Evolutionary conservation across 2,329 filamentous ascomycete species (phyloP).

Genomic region (Pezicula neosporulosa): DNA sequence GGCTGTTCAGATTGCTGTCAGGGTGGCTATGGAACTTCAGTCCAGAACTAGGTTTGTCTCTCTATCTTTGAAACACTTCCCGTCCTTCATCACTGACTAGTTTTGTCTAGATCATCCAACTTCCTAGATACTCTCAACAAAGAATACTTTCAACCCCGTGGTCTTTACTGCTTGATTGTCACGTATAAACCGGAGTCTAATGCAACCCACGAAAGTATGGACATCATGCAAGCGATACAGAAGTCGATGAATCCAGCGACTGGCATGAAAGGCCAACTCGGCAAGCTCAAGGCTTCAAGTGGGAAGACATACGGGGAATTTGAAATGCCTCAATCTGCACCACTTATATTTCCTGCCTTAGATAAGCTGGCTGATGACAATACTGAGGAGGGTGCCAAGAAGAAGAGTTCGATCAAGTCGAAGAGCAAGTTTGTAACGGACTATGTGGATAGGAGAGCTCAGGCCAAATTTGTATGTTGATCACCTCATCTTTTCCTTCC

Average conservation of each 20-base stretch:
- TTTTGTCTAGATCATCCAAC: constrained; percentile 32
- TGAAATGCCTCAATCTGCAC: constrained; percentile 34
- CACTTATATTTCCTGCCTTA: constrained; percentile 34
- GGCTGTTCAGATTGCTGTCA: constrained; percentile 38
- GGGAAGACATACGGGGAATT: constrained; percentile 33
- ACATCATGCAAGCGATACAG: constrained; percentile 32
- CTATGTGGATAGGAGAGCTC: constrained; percentile 20
- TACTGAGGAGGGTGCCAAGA: constrained; percentile 20
- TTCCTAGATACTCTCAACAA: constrained; percentile 55
- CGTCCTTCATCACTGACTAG: constrained; percentile 3
- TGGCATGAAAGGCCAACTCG: constrained; percentile 19
- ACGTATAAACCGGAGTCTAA: constrained; percentile 43
- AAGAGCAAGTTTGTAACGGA: constrained; percentile 32
- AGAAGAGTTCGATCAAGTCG: constrained; percentile 27
- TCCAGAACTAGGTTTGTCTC: constrained; percentile 13
- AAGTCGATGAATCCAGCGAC: constrained; percentile 26
- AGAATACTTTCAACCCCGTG: constrained; percentile 52
- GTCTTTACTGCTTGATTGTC: constrained; percentile 52
- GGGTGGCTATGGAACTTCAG: constrained; percentile 35
- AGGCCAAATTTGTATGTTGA: constrained; percentile 15
- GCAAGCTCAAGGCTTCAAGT: constrained; percentile 30
- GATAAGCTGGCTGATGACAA: constrained; percentile 26
- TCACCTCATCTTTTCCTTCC: constrained; percentile 39
- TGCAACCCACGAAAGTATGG: constrained; percentile 18
- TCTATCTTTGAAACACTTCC: neutral